Base-by-base conservation (phyloP, 768 basidiomycete species). In the Hypholoma fasciculare region DNA sequence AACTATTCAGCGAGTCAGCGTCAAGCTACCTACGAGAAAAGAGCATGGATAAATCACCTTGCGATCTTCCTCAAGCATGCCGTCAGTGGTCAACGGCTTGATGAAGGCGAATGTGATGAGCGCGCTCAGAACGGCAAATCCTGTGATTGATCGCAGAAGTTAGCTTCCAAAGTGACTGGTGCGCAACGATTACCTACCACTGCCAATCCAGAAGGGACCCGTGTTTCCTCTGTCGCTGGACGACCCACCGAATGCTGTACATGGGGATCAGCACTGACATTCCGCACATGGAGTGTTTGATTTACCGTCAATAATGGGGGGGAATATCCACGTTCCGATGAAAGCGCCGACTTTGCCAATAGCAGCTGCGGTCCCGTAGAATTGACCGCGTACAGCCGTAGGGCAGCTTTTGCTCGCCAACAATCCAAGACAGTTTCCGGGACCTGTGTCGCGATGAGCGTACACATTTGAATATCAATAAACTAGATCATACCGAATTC, bases 191-290 rank as follows among this genome's bases (percentile, higher is more conserved):
- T 17, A 37, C 26, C 7, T 9, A 66, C 87, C 89, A 63, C 89
- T 90, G n/a, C 81, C 92, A 61, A 94, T 70, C 90, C 88, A 93
- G 82, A 94, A 94, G 13, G 92, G 92, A 17, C 92, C 92, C 0
- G 93, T 94, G 67, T 89, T 87, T 50, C 87, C 89, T 59, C 75
- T 79, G 38, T 73, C 69, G 23, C 82, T 72, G 12, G 52, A 62
- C 1, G 78, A 8, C 5, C 87, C 87, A 59, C 86, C 87, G 60
- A 92, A 92, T 19, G 80, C 89, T 85, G 60, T 16, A 62, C n/a
- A 49, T 20, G 14, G 30, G 34, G 39, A 59, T 61, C 27, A 66
- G 49, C 56, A 37, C 46, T 39, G 49, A 12, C 16, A 7, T 34
- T 11, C 19, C 36, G 16, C 27, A 11, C 14, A 14, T 11, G 23